Evolutionary conservation across 257 asterid genomes (phyloP).

Genomic region (Rubia yunnanensis): DNA sequence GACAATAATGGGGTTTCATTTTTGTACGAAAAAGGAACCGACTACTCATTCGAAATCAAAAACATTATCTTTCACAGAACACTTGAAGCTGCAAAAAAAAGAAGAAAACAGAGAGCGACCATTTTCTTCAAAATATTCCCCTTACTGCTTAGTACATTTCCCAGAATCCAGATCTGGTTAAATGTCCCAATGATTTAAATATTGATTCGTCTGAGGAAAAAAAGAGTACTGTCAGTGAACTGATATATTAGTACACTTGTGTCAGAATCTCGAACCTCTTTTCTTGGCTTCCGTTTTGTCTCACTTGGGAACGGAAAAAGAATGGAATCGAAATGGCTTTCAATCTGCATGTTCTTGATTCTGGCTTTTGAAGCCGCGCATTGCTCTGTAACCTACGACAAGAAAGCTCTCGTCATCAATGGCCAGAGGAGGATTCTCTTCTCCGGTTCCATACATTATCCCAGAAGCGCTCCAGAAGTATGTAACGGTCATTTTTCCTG

Average conservation of each 20-base stretch:
- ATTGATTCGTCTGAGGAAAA: background rate
- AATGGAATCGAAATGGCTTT: slow-evolving; percentile 44
- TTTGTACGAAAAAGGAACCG: background rate
- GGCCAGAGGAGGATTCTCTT: slow-evolving; percentile 70
- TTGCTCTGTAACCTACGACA: slow-evolving; percentile 76
- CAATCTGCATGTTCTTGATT: slow-evolving; percentile 31
- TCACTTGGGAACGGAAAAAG: slow-evolving; percentile 1
- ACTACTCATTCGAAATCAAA: background rate
- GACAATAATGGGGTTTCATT: background rate
- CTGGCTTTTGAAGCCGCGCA: slow-evolving; percentile 22
- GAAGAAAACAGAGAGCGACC: background rate
- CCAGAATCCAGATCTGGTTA: background rate
- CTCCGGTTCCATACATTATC: slow-evolving; percentile 95
- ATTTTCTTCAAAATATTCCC: background rate
- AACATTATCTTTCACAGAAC: background rate
- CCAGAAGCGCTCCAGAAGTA: slow-evolving; percentile 95
- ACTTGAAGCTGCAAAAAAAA: background rate
- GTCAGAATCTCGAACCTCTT: slow-evolving; percentile 2
- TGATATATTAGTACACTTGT: slow-evolving; percentile 6
- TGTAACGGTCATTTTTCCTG: background rate
- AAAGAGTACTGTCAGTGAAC: slow-evolving; percentile 10
- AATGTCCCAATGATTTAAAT: background rate
- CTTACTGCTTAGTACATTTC: background rate
- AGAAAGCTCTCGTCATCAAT: slow-evolving; percentile 59
- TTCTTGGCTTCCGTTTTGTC: background rate